phyloP scores from a whole-genome alignment of 768 basidiomycete genomes.

The Collybia mongolica region DNA sequence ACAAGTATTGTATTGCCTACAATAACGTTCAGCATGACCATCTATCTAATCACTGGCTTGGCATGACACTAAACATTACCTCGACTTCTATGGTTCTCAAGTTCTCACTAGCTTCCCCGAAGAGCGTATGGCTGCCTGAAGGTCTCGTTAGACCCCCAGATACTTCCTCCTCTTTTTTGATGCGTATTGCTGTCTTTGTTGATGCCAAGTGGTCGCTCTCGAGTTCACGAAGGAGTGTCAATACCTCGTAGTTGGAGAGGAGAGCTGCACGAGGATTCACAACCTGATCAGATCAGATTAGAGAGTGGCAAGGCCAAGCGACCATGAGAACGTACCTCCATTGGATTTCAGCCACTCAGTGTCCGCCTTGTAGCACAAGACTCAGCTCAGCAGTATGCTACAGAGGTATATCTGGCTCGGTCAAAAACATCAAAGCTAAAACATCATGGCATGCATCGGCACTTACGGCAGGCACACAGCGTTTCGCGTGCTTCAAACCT shows the following conservation, averaged over 20 bases:
- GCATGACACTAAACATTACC: constrained; percentile 36
- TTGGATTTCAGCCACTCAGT: too few relatives aligned
- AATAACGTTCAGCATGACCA: not conserved
- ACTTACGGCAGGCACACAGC: too few relatives aligned
- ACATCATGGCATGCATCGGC: too few relatives aligned
- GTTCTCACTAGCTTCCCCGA: constrained; percentile 68
- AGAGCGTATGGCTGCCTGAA: constrained; percentile 2
- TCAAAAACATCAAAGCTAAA: too few relatives aligned
- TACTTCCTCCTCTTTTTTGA: constrained; percentile 76
- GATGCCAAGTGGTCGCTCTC: constrained; percentile 72
- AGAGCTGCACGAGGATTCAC: constrained; percentile 74
- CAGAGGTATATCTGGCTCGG: too few relatives aligned
- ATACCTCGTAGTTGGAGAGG: constrained; percentile 86
- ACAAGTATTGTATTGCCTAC: constrained; percentile 85
- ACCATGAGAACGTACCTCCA: too few relatives aligned
- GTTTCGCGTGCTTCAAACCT: too few relatives aligned
- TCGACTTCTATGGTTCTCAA: constrained; percentile 85
- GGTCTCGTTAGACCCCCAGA: constrained; percentile 25
- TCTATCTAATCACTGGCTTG: not conserved
- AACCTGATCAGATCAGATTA: constrained; percentile 39
- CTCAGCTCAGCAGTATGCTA: too few relatives aligned
- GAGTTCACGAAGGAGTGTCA: constrained; percentile 72
- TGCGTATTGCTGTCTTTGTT: constrained; percentile 65
- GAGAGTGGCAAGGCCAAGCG: not conserved
- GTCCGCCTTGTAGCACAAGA: too few relatives aligned